These are phyloP conservation scores for Arthrobotrys sphaeroides DNA, from an alignment of 2,329 filamentous ascomycete species.

Conservation along the genomic window DNA sequence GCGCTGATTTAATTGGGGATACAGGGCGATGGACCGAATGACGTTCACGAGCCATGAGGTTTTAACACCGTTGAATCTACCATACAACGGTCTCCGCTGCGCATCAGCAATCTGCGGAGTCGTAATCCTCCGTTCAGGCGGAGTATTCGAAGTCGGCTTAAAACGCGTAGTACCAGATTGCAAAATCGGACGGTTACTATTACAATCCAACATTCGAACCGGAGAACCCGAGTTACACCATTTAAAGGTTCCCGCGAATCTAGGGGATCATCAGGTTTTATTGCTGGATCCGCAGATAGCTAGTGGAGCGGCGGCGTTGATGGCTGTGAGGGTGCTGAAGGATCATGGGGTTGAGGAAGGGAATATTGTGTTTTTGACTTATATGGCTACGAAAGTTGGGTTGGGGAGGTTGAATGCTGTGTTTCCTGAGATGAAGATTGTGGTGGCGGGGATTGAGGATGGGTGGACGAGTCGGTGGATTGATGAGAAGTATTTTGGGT, in stretches of 20 bases:
- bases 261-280: constrained; percentile 78
- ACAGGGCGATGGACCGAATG: constrained; percentile 78
- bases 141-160: constrained; percentile 85
- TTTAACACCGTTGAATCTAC: constrained; percentile 74
- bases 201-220: constrained; percentile 84
- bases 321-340: constrained; percentile 94
- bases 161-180: constrained; percentile 93
- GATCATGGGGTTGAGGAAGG: constrained; percentile 89
- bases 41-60: constrained; percentile 73
- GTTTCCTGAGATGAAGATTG: constrained; percentile 85
- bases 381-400: constrained; percentile 84
- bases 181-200: constrained; percentile 84
- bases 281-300: constrained; percentile 95
- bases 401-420: constrained; percentile 86
- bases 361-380: constrained; percentile 90
- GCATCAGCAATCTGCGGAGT: constrained; percentile 84
- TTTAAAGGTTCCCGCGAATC: constrained; percentile 78
- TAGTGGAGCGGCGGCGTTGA: constrained; percentile 82
- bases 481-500: constrained; percentile 58
- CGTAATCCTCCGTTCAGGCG: constrained; percentile 86
- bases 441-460: constrained; percentile 83
- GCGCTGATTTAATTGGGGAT: not conserved
- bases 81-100: constrained; percentile 76
- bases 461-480: constrained; percentile 81
- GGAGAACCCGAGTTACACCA: constrained; percentile 95